These are phyloP conservation scores for Barbarea vulgaris DNA, from an alignment of 345 rosid species.

Conservation along the genomic window DNA sequence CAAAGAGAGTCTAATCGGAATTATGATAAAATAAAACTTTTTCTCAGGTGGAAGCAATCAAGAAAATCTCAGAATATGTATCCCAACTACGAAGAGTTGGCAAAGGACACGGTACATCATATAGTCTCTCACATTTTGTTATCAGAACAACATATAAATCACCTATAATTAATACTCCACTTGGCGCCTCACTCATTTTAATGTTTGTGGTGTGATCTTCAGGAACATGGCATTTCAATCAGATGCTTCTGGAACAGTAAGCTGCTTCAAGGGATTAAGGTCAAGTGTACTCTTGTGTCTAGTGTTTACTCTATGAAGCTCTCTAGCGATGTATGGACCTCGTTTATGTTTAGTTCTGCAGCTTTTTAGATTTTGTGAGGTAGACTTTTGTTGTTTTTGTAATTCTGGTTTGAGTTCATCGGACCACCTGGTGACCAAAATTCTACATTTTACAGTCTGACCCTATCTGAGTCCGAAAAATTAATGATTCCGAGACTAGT, in stretches of 20 bases:
- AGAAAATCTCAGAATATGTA: slow-evolving; percentile 65
- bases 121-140: background rate
- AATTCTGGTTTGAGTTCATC: too few relatives aligned
- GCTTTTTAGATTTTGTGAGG: slow-evolving; percentile 10
- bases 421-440: background rate
- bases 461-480: background rate
- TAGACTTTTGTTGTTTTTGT: background rate
- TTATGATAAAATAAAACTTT: background rate
- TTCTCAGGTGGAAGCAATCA: slow-evolving; percentile 65
- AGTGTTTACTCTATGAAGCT: background rate
- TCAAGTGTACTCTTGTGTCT: background rate
- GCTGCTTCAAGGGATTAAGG: slow-evolving; percentile 13
- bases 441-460: background rate
- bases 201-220: slow-evolving; percentile 35
- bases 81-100: slow-evolving; percentile 69
- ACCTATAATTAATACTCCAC: background rate
- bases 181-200: background rate
- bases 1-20: slow-evolving; percentile 8
- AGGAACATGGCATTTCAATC: slow-evolving; percentile 97
- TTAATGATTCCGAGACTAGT: background rate
- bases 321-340: slow-evolving; percentile 6
- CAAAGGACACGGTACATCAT: slow-evolving; percentile 74
- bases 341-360: slow-evolving; percentile 3
- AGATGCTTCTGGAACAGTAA: slow-evolving; percentile 70
- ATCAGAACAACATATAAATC: background rate